A percentile compares a stretch with the other conserved stretches of the same genome.
These are phyloP conservation scores for Citrus hindsii DNA, from an alignment of 345 rosid genomes.

Conservation along the genomic window DNA sequence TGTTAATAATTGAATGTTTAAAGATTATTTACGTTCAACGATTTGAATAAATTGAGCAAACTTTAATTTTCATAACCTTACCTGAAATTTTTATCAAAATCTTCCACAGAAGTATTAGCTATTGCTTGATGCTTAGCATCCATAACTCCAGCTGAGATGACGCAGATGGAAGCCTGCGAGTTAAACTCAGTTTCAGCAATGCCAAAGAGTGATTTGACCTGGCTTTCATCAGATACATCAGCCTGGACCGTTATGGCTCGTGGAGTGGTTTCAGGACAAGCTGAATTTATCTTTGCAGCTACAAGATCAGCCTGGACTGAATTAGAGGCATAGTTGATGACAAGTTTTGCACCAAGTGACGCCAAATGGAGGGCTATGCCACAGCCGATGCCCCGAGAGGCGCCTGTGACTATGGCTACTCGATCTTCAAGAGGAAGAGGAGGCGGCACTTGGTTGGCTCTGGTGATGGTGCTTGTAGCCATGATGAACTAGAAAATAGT, in stretches of 20 bases:
- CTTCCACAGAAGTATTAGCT: conserved; percentile 25
- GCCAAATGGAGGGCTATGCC: conserved; percentile 26
- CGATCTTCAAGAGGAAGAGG: conserved; percentile 20
- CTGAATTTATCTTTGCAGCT: conserved; percentile 23
- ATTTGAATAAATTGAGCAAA: too few relatives aligned
- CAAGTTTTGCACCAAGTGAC: conserved; percentile 30
- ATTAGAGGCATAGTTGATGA: conserved; percentile 33
- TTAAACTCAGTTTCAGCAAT: conserved; percentile 25
- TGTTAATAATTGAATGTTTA: not conserved
- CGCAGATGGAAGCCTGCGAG: conserved; percentile 19
- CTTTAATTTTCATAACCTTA: too few relatives aligned
- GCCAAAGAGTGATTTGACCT: conserved; percentile 28
- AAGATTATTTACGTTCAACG: too few relatives aligned
- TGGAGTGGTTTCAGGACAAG: not conserved
- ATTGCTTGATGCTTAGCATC: conserved; percentile 21
- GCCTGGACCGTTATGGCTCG: conserved; percentile 20
- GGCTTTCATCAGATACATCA: conserved; percentile 28
- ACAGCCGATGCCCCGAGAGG: conserved; percentile 31
- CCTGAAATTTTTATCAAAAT: conserved; percentile 22
- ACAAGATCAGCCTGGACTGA: conserved; percentile 21
- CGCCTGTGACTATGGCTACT: conserved; percentile 30
- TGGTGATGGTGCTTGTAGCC: not conserved
- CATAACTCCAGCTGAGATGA: conserved; percentile 21
- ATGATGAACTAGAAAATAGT: not conserved
- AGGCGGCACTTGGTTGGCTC: not conserved